Percentiles rank a stretch among this genome's conserved stretches.
These are phyloP conservation scores for Apiotrichum gamsii DNA, from an alignment of 1,284 basidiomycete genomes.

Conservation along the genomic window DNA sequence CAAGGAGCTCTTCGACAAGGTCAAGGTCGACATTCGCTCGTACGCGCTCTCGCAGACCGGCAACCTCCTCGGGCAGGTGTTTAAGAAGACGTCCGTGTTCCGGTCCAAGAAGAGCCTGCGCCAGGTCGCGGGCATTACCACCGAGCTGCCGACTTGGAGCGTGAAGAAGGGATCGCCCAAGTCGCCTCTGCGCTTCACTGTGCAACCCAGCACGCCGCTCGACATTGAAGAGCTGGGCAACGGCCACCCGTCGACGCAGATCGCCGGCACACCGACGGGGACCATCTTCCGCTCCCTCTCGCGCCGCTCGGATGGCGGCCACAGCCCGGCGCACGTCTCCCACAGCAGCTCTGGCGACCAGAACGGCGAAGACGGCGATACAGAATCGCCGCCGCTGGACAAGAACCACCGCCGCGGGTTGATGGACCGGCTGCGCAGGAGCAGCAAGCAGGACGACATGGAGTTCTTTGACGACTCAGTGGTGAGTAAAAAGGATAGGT, in stretches of 20 bases:
- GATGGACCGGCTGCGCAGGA: neutral
- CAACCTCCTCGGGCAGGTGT: conserved; percentile 42
- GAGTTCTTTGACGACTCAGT: neutral
- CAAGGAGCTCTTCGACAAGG: conserved; percentile 71
- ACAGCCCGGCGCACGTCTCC: neutral
- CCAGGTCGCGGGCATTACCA: conserved; percentile 21
- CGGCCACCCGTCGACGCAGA: neutral
- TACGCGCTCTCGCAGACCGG: conserved; percentile 46
- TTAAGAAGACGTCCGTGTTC: conserved; percentile 41
- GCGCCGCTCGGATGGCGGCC: neutral
- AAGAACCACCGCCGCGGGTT: neutral
- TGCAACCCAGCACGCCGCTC: conserved; percentile 8
- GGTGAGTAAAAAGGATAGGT: too few relatives aligned
- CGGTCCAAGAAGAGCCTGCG: conserved; percentile 33
- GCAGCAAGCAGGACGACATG: conserved; percentile 1
- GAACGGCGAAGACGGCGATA: conserved; percentile 1
- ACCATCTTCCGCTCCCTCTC: conserved; percentile 1
- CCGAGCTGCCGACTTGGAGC: conserved; percentile 1
- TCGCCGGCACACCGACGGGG: neutral
- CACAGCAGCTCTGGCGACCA: too few relatives aligned
- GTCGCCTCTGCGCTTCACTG: conserved; percentile 12
- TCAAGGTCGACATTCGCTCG: conserved; percentile 56
- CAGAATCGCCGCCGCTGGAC: neutral
- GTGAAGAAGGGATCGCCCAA: conserved; percentile 1
- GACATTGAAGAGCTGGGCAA: conserved; percentile 7